Percentiles rank a stretch among this genome's conserved stretches.
phyloP scores from a whole-genome alignment of 2,329 filamentous ascomycete genomes.

The Leptodontidium sp. region DNA sequence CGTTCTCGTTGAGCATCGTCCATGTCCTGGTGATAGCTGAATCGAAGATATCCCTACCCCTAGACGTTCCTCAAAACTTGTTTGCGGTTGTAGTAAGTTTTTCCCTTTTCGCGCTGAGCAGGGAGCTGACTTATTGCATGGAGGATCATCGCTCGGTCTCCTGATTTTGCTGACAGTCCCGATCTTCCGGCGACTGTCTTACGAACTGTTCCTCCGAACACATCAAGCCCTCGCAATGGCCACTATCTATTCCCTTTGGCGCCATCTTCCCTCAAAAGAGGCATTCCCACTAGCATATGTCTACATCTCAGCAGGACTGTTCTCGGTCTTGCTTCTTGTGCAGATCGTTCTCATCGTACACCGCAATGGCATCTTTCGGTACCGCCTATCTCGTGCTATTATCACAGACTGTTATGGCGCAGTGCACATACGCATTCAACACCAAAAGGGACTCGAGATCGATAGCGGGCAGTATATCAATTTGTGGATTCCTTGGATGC shows the following conservation, averaged over 20 bases:
- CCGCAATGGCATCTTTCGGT: neutral
- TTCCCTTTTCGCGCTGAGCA: neutral
- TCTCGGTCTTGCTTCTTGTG: neutral
- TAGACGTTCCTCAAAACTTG: neutral
- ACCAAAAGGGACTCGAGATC: neutral
- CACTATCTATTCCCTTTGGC: no score
- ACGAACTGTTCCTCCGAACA: no score
- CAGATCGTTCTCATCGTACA: neutral
- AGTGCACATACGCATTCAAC: neutral
- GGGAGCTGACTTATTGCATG: neutral
- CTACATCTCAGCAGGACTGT: neutral
- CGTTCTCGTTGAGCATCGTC: neutral
- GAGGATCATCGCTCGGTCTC: neutral
- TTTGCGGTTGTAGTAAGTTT: neutral
- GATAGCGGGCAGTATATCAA: neutral
- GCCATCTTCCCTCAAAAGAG: no score
- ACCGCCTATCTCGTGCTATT: neutral
- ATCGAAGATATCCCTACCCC: neutral
- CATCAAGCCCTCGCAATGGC: no score
- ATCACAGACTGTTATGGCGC: neutral
- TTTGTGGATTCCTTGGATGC: neutral
- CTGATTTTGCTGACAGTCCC: neutral
- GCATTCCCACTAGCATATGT: neutral
- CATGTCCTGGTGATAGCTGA: neutral
- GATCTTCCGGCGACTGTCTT: no score